Evolutionary conservation across 495 filamentous ascomycete species (phyloP).

Genomic region (Podospora australis): DNA sequence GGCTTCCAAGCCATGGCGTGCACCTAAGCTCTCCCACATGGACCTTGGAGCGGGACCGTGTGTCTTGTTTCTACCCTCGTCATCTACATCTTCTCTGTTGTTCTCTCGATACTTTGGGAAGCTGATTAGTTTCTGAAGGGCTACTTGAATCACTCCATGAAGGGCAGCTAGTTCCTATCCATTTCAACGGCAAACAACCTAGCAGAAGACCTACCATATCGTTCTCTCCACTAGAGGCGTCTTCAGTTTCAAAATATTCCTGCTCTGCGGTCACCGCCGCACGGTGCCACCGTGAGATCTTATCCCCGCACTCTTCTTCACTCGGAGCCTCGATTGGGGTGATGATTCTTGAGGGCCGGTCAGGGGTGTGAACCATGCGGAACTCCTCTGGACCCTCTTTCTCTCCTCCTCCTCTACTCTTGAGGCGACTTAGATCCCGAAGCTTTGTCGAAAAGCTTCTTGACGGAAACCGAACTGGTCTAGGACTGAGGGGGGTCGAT

Average conservation of each 20-base stretch:
- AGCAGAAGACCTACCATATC: too few relatives aligned
- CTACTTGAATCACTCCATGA: too few relatives aligned
- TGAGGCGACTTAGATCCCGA: conserved; percentile 13
- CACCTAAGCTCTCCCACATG: background rate
- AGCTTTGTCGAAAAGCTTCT: conserved; percentile 22
- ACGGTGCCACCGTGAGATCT: conserved; percentile 20
- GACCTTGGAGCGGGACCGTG: background rate
- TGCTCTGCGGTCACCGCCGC: background rate
- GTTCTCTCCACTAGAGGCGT: background rate
- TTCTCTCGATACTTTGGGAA: background rate
- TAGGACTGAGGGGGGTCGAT: background rate
- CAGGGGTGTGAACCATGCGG: conserved; percentile 25
- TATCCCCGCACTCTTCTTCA: conserved; percentile 22
- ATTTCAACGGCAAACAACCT: too few relatives aligned
- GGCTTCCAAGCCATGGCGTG: too few relatives aligned
- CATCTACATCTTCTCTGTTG: background rate
- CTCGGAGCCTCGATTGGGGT: conserved; percentile 15
- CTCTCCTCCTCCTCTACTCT: conserved; percentile 1
- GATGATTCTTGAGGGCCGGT: conserved; percentile 13
- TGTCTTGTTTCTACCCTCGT: background rate
- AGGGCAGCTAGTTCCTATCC: too few relatives aligned
- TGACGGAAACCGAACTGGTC: conserved; percentile 3
- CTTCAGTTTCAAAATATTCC: background rate
- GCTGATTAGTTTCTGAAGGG: background rate
- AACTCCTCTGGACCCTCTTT: conserved; percentile 10